Percentiles rank a stretch among this genome's conserved stretches.
Evolutionary conservation across 345 rosid species (phyloP).

Genomic region (Ailanthus altissimus): DNA sequence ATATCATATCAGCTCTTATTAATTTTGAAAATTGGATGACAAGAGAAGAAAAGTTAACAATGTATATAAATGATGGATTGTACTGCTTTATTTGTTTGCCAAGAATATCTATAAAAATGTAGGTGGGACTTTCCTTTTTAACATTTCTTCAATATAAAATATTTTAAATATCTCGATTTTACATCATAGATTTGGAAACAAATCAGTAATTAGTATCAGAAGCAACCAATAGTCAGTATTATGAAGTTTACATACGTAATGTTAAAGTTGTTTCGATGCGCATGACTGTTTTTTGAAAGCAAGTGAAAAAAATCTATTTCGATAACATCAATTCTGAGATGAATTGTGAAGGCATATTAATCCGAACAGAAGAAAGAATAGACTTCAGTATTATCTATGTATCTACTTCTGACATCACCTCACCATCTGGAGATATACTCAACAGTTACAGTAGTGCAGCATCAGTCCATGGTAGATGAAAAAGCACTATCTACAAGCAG

Average conservation of each 20-base stretch:
- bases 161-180: not conserved
- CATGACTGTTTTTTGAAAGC: too few relatives aligned
- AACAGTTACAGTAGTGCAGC: not conserved
- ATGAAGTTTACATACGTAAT: too few relatives aligned
- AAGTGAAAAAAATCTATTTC: not conserved
- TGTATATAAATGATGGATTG: not conserved
- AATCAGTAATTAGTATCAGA: not conserved
- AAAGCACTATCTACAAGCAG: not conserved
- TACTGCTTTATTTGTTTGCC: too few relatives aligned
- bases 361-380: not conserved
- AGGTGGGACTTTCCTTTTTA: too few relatives aligned
- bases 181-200: not conserved
- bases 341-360: not conserved
- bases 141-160: too few relatives aligned
- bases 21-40: too few relatives aligned
- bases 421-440: not conserved
- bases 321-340: not conserved
- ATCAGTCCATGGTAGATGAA: slow-evolving; percentile 4
- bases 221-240: too few relatives aligned
- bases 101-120: too few relatives aligned
- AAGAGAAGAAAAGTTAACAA: not conserved
- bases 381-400: not conserved
- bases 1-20: too few relatives aligned
- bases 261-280: too few relatives aligned
- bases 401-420: too few relatives aligned